Conservation (phyloP, 1,284 basidiomycete genomes). For the Ganoderma boninense region DNA sequence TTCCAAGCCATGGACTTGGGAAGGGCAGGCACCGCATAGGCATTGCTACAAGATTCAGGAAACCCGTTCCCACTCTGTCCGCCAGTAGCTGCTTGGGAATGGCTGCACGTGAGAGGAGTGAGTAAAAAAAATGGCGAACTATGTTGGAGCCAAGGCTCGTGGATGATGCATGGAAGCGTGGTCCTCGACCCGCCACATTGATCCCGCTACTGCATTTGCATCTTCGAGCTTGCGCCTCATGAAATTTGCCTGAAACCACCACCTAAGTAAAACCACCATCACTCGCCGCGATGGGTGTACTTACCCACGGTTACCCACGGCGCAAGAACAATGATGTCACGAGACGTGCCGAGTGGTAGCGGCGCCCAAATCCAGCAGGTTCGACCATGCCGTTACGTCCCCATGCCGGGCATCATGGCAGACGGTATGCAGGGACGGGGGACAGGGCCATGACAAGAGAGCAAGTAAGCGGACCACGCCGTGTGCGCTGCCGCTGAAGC, state of each 20-base stretch:
- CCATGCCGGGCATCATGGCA: neutral
- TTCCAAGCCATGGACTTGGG: neutral
- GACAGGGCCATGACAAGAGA: neutral
- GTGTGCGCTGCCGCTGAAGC: slow-evolving; percentile 2
- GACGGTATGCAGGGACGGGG: slow-evolving; percentile 1
- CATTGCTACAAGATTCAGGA: neutral
- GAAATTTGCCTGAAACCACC: neutral
- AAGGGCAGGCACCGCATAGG: slow-evolving; percentile 2
- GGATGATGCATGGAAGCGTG: neutral
- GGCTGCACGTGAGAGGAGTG: neutral
- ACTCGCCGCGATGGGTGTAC: neutral
- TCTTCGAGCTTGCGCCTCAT: slow-evolving; percentile 7
- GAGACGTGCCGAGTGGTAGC: neutral
- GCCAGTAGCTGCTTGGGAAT: slow-evolving; percentile 1
- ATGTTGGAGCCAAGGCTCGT: neutral
- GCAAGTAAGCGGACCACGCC: slow-evolving; percentile 6
- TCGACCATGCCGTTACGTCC: slow-evolving; percentile 11
- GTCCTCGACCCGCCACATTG: neutral
- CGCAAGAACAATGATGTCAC: neutral
- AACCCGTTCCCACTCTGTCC: neutral
- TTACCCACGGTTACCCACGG: neutral
- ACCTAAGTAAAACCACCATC: neutral
- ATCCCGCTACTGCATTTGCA: slow-evolving; percentile 7
- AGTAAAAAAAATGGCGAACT: neutral
- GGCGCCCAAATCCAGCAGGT: slow-evolving; percentile 1